These are phyloP conservation scores for Pelargonium australe DNA, from an alignment of 441 rosid genomes.

Conservation along the genomic window DNA sequence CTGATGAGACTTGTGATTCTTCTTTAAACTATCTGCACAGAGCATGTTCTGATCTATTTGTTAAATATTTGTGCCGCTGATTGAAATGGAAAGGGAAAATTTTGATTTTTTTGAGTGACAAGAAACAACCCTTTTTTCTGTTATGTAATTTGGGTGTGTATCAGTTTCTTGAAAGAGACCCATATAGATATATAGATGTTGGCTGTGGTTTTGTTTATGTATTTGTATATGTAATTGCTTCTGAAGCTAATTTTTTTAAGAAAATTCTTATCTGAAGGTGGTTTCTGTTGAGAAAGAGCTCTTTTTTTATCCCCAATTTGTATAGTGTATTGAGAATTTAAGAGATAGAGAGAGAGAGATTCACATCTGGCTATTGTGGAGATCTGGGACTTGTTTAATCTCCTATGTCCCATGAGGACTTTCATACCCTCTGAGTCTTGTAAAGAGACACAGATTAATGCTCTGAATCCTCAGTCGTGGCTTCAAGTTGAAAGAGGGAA, in stretches of 20 bases:
- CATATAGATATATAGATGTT: constrained; percentile 15
- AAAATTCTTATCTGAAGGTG: constrained; percentile 21
- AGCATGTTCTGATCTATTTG: constrained; percentile 3
- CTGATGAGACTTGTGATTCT: constrained; percentile 13
- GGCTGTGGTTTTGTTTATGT: constrained; percentile 17
- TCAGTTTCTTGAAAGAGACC: constrained; percentile 14
- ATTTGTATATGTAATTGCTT: constrained; percentile 24
- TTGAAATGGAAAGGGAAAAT: constrained; percentile 10
- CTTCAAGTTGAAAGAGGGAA: constrained; percentile 99
- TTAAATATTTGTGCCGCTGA: constrained; percentile 10
- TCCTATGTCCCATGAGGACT: constrained; percentile 86
- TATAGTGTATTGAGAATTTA: constrained; percentile 16
- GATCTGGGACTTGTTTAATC: constrained; percentile 89
- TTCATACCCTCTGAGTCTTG: constrained; percentile 74
- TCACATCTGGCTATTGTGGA: constrained; percentile 65
- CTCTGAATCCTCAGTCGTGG: constrained; percentile 96
- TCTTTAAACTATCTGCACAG: constrained; percentile 6
- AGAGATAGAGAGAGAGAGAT: constrained; percentile 20
- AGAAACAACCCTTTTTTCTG: constrained; percentile 12
- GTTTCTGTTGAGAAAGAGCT: constrained; percentile 27
- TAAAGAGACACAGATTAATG: constrained; percentile 75
- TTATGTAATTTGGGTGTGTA: constrained; percentile 12
- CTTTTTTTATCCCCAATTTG: neutral
- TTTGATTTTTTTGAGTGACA: constrained; percentile 13
- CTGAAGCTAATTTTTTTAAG: constrained; percentile 20